Base-by-base conservation (phyloP, 2,329 filamentous ascomycete genomes). In the Aspergillaceae sp. region DNA sequence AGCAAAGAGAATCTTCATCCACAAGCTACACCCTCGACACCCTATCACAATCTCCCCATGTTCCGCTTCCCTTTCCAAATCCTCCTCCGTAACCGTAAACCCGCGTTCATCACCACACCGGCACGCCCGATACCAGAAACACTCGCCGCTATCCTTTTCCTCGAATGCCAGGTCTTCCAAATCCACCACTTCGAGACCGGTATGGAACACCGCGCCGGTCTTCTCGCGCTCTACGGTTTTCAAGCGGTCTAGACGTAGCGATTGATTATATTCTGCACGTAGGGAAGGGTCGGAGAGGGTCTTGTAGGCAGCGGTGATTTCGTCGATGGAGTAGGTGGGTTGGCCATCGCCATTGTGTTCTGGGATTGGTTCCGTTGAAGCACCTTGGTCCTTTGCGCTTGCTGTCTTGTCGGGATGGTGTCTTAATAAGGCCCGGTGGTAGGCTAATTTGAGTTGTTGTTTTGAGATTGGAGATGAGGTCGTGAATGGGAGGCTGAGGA, bases 21-120 rank as follows among this genome's bases (percentile, higher is more conserved):
- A 82, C 48, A 83, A 68, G 70, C 79, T 83, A 63, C 80, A 83
- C 33, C 80, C 79, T 47, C 70, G 68, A 66, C 80, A 83, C 2
- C 78, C 78, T 11, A 79, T 71, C 40, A 80, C 65, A 49, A 83
- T 67, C 64, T 83, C 80, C 27, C 73, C 76, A 51, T 72, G 69
- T 42, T 69, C 67, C 33, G 65, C 68, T 54, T 77, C 75, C 49
- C 60, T 60, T 49, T 72, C 69, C 29, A 83, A 56, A 56, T 82
- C 77, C 3, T 63, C 54, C 56, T 82, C 79, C 0, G 64, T 67
- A 5, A 83, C 69, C 19, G 72, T 45, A 53, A 80, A 83, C 0
- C 77, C 79, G 28, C 63, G 64, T 29, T 74, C 69, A 50, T 75
- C 74, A n/a, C 79, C 79, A 61, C 80, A 83, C 19, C 79, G 67